Evolutionary conservation across 306 rosid genomes (phyloP).

Genomic region (Quercus suber): DNA sequence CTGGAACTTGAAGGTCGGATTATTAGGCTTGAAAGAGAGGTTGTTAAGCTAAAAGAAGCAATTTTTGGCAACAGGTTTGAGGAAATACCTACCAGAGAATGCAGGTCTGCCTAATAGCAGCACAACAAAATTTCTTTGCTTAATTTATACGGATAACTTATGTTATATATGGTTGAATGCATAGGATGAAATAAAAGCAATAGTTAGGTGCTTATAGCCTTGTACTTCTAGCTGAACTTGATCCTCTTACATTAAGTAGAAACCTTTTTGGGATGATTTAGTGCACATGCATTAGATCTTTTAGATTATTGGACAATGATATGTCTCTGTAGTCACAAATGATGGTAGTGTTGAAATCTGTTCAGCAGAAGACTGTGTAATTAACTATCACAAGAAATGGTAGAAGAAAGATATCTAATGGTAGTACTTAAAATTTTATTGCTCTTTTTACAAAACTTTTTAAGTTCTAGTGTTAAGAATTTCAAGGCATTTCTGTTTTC

Average conservation of each 20-base stretch:
- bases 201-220: neutral
- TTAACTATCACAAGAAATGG: neutral
- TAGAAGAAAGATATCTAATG: neutral
- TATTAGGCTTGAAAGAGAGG: neutral
- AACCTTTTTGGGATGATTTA: neutral
- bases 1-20: conserved; percentile 3
- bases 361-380: neutral
- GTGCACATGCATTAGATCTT: too few relatives aligned
- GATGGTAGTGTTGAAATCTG: neutral
- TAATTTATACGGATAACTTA: neutral
- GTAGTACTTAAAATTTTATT: neutral
- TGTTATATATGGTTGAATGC: too few relatives aligned
- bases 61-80: conserved; percentile 1
- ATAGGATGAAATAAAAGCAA: neutral
- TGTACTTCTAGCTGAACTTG: neutral
- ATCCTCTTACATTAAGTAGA: neutral
- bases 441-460: too few relatives aligned
- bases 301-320: too few relatives aligned
- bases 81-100: conserved; percentile 4
- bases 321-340: too few relatives aligned
- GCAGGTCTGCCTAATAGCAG: neutral
- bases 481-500: too few relatives aligned
- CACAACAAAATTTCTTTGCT: neutral
- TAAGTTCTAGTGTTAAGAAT: too few relatives aligned
- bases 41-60: neutral